Base-by-base conservation (phyloP, 495 filamentous ascomycete species). In the Trichocladium uniseriatum region DNA sequence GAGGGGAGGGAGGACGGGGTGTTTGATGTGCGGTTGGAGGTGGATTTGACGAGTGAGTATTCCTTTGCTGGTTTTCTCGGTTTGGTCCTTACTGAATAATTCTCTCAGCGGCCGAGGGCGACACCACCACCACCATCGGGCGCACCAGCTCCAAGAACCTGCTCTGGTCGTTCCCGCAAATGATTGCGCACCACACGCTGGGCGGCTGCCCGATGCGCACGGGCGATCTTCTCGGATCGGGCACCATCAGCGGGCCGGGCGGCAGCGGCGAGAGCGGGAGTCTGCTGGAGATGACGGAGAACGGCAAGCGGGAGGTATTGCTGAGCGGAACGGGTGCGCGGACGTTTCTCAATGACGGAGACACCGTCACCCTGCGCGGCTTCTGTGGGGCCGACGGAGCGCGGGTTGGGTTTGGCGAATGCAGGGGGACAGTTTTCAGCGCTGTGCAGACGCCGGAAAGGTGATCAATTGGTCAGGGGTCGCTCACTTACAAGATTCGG, bases 121-220 rank as follows among this genome's bases (percentile, higher is more conserved):
- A 73, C 35, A 76, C 79, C 0, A 84, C 82, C 0, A 84, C 82
- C 2, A 79, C 79, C 1, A 79, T 95, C 45, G 70, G 74, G 2
- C 69, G 67, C 21, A 86, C 81, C 36, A 86, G 74, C 48, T 77
- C 80, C 9, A 74, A 69, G 49, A 79, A 95, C 63, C 77, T 96
- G 22, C 76, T 97, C 18, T 97, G 80, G 75, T 94, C 87, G 0
- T 97, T 94, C 69, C 79, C 86, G 13, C 91, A 97, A 68, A 94
- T 97, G 88, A 72, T 97, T 32, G 82, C 91, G 0, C 91, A 97
- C 61, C 91, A 97, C 62, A 83, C 86, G 6, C 75, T 91, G 38
- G 86, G 83, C 1, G 91, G 91, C 19, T 97, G 91, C 63, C 81
- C 83, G 14, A 63, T 97, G 71, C 77, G 79, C 35, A 73, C 83